phyloP scores from a whole-genome alignment of 352 stramenopile species.

The Phytophthora sp. region DNA sequence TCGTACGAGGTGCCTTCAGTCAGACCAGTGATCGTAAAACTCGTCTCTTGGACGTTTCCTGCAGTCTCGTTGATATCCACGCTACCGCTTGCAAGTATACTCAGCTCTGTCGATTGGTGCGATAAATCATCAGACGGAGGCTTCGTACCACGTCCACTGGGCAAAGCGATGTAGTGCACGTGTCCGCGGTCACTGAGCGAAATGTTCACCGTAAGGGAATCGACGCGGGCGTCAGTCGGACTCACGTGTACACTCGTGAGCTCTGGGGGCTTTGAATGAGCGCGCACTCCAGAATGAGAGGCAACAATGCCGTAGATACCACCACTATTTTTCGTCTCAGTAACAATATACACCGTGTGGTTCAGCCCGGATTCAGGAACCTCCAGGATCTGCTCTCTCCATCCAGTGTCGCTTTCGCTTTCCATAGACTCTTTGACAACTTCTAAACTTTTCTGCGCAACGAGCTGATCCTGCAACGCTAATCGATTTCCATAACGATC shows the following conservation, averaged over 20 bases:
- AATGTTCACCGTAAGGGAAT: conserved; percentile 63
- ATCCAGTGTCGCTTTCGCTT: conserved; percentile 44
- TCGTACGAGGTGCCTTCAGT: conserved; percentile 68
- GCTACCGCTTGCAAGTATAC: conserved; percentile 32
- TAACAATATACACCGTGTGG: conserved; percentile 80
- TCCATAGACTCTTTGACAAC: conserved; percentile 39
- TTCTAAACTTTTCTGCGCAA: conserved; percentile 42
- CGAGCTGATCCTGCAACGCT: conserved; percentile 59
- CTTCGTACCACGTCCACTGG: conserved; percentile 26
- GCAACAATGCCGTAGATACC: conserved; percentile 79
- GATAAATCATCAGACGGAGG: conserved; percentile 19
- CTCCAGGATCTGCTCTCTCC: conserved; percentile 56
- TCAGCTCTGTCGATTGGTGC: conserved; percentile 20
- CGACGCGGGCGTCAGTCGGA: conserved; percentile 66
- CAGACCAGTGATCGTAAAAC: conserved; percentile 58
- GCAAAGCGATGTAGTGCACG: conserved; percentile 67
- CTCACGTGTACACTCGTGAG: conserved; percentile 45
- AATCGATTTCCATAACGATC: conserved; percentile 70
- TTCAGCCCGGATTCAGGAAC: conserved; percentile 60
- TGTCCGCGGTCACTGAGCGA: conserved; percentile 56
- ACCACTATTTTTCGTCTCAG: conserved; percentile 68
- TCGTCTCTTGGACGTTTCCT: conserved; percentile 12
- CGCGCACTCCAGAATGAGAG: conserved; percentile 55
- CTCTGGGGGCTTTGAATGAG: conserved; percentile 49
- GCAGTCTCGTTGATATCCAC: conserved; percentile 30